Evolutionary conservation across 768 basidiomycete genomes (phyloP).

Genomic region (Chalciporus pseudorubinellus): DNA sequence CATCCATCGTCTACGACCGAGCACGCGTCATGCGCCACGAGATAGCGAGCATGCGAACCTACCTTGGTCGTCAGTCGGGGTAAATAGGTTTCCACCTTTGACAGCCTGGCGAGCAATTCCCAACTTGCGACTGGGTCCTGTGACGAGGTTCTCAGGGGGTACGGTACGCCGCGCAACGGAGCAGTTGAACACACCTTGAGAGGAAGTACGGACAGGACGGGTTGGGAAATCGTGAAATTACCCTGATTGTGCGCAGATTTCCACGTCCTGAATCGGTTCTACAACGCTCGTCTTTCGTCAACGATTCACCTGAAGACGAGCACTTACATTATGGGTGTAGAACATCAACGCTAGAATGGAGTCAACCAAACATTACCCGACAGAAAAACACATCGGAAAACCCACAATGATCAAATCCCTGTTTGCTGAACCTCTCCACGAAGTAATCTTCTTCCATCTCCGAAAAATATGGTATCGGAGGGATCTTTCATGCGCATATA

Average conservation of each 20-base stretch:
- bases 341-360: constrained; percentile 55
- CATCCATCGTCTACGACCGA: constrained; percentile 42
- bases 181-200: constrained; percentile 29
- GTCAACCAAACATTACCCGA: background rate
- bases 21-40: constrained; percentile 25
- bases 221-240: constrained; percentile 43
- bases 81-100: constrained; percentile 31
- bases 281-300: background rate
- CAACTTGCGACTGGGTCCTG: constrained; percentile 49
- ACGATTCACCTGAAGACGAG: background rate
- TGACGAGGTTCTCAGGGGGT: background rate
- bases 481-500: constrained; percentile 43
- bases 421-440: constrained; percentile 55
- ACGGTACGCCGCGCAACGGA: background rate
- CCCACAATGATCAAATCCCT: constrained; percentile 63
- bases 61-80: constrained; percentile 37
- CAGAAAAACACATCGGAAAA: background rate
- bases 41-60: background rate
- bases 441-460: constrained; percentile 67
- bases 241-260: constrained; percentile 38
- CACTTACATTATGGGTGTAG: constrained; percentile 52
- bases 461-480: constrained; percentile 59
- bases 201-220: constrained; percentile 41
- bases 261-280: constrained; percentile 43
- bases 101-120: constrained; percentile 28